These are phyloP conservation scores for Podospora pseudoanserina DNA, from an alignment of 495 filamentous ascomycete genomes.

Conservation along the genomic window DNA sequence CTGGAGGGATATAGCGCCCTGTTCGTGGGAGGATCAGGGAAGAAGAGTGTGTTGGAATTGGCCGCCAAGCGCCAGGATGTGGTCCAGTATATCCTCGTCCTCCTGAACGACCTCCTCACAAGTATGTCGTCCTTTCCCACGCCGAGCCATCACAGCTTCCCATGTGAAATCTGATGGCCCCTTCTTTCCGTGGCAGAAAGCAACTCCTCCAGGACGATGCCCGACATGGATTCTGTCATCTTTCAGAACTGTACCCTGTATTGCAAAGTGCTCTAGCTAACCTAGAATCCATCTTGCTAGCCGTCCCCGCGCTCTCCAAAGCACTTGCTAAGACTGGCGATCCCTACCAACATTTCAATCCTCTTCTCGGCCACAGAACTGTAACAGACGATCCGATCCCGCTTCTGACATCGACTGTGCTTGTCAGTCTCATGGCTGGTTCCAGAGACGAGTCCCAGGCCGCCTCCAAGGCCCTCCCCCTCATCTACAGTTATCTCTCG, in stretches of 20 bases:
- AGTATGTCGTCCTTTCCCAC: constrained; percentile 48
- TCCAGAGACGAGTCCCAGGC: constrained; percentile 54
- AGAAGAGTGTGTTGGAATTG: constrained; percentile 73
- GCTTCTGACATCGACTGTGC: constrained; percentile 82
- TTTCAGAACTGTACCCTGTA: background rate
- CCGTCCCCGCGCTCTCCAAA: constrained; percentile 69
- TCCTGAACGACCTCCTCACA: constrained; percentile 83
- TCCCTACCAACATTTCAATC: constrained; percentile 81
- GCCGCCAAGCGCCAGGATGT: constrained; percentile 79
- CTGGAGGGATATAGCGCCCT: constrained; percentile 71
- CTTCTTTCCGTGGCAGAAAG: background rate
- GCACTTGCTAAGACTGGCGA: constrained; percentile 69
- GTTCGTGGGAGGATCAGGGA: constrained; percentile 66
- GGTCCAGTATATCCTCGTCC: constrained; percentile 88
- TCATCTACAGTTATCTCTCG: constrained; percentile 84
- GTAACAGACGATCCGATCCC: constrained; percentile 84
- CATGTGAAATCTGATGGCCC: constrained; percentile 1
- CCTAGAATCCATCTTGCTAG: constrained; percentile 42
- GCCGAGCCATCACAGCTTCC: constrained; percentile 1
- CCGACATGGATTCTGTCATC: background rate
- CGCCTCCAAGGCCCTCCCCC: constrained; percentile 70
- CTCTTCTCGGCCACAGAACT: constrained; percentile 74
- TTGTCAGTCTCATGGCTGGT: constrained; percentile 74
- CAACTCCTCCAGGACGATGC: too few relatives aligned
- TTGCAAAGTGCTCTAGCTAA: constrained; percentile 14